These are phyloP conservation scores for Senna siamea DNA, from an alignment of 306 rosid genomes.

Conservation along the genomic window DNA sequence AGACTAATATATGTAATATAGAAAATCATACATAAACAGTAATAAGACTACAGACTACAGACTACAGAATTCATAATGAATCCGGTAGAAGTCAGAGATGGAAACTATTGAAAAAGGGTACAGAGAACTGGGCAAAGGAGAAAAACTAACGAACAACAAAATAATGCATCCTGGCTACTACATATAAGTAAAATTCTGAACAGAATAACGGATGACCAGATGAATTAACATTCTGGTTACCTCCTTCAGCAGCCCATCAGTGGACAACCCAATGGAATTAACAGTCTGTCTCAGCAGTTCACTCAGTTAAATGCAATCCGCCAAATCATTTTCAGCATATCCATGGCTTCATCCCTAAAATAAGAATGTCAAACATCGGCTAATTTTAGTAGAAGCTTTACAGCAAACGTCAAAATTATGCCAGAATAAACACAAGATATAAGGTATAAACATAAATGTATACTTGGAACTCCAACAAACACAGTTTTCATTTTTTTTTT, in stretches of 20 bases:
- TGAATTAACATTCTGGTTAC: conserved; percentile 54
- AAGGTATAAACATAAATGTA: conserved; percentile 11
- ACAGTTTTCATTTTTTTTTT: background rate
- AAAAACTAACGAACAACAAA: conserved; percentile 39
- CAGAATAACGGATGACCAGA: conserved; percentile 49
- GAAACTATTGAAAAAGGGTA: conserved; percentile 46
- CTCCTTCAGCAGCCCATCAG: conserved; percentile 50
- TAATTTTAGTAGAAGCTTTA: conserved; percentile 10
- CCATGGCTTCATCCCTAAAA: conserved; percentile 39
- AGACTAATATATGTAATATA: conserved; percentile 44
- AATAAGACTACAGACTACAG: conserved; percentile 35
- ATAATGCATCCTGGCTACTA: conserved; percentile 37
- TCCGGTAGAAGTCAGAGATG: conserved; percentile 42
- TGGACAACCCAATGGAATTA: background rate
- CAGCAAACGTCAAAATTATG: conserved; percentile 16
- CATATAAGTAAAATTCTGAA: conserved; percentile 29
- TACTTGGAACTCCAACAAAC: background rate
- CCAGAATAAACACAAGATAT: conserved; percentile 3
- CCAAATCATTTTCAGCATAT: conserved; percentile 31
- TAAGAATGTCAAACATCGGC: conserved; percentile 38
- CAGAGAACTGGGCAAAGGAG: conserved; percentile 43
- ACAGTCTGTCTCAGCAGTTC: conserved; percentile 29
- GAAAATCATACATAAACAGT: conserved; percentile 39
- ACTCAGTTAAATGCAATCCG: conserved; percentile 27
- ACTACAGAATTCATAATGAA: conserved; percentile 39